Base-by-base conservation (phyloP, 208 protist genomes). In the Leishmania mexicana region DNA sequence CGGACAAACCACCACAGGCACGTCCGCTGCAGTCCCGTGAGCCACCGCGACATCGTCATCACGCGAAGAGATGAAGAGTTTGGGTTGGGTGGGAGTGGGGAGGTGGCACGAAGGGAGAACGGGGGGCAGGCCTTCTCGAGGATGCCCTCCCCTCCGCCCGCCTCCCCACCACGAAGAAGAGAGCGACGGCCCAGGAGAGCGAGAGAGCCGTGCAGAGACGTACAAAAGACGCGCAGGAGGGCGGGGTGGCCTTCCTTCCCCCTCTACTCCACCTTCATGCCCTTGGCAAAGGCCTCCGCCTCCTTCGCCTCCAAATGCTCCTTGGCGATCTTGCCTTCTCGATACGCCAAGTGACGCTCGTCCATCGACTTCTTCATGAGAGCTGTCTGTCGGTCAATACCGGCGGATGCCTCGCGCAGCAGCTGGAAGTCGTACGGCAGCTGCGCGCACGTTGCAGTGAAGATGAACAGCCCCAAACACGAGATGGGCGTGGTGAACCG, bases 401-500 rank as follows among this genome's bases (percentile, higher is more conserved):
- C 84, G 1, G 79, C 65, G 2, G 76, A 57, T 17, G 89, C 89
- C 24, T 79, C 87, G 38, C 79, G 68, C 45, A 92, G 47, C 67
- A 89, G 28, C 15, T 74, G 73, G 58, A 94, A 75, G 57, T 96
- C 93, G 60, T 80, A 86, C 47, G 89, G 93, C 38, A 96, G 49
- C 77, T 93, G 90, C 40, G 79, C 77, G 64, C 72, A 68, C 13
- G 93, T 96, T 10, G 90, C 77, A 4, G 65, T 42, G 73, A 84
- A 75, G 7, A 95, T 93, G 5, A 85, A 72, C 3, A 92, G 75
- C 0, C 93, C 93, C 7, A 96, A 75, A 62, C 88, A 87, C 31
- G 91, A 86, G 57, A 95, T 78, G n/a, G 93, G 93, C 0, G 91
- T 95, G 42, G 86, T 93, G 54, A 92, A 76, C 7, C 89, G 90